A percentile compares a stretch with the other conserved stretches of the same genome.
Conservation (phyloP, 176 grass and related monocot species). For the Thalia dealbata region DNA sequence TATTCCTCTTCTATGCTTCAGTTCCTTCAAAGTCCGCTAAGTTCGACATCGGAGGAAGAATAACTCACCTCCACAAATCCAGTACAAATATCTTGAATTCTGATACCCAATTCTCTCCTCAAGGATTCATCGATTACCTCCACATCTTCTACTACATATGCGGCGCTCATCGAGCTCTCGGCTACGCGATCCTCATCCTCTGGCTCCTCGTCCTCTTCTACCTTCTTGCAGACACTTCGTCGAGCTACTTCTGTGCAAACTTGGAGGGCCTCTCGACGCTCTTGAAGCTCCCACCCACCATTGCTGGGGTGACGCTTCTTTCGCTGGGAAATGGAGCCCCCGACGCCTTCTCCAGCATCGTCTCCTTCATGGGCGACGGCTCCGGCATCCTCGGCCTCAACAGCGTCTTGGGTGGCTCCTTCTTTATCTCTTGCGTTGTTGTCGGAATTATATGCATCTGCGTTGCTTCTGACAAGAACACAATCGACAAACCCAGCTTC, state of each 20-base stretch:
- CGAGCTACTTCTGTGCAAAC: conserved; percentile 63
- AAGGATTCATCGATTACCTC: conserved; percentile 49
- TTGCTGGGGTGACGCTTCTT: conserved; percentile 67
- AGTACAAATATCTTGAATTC: conserved; percentile 1
- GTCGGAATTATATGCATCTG: conserved; percentile 46
- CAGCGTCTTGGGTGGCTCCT: conserved; percentile 43
- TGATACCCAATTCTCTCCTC: background rate
- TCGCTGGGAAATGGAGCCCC: conserved; percentile 68
- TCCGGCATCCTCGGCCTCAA: conserved; percentile 35
- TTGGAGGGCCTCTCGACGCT: conserved; percentile 48
- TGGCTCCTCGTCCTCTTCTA: conserved; percentile 68
- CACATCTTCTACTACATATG: conserved; percentile 44
- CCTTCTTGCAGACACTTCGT: conserved; percentile 61
- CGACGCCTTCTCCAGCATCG: conserved; percentile 55
- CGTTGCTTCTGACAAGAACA: conserved; percentile 4
- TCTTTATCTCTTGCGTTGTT: conserved; percentile 61
- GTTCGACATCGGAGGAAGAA: background rate
- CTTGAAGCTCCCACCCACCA: conserved; percentile 38
- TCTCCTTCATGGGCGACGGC: conserved; percentile 30
- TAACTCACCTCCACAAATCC: background rate
- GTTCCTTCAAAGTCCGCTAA: background rate
- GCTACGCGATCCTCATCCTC: conserved; percentile 20
- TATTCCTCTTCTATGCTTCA: conserved; percentile 7
- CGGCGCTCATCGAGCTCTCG: conserved; percentile 22
- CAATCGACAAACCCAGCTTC: conserved; percentile 41